Conservation (phyloP, 1,139 yeast genomes). For the Arxiozyma heterogenica region DNA sequence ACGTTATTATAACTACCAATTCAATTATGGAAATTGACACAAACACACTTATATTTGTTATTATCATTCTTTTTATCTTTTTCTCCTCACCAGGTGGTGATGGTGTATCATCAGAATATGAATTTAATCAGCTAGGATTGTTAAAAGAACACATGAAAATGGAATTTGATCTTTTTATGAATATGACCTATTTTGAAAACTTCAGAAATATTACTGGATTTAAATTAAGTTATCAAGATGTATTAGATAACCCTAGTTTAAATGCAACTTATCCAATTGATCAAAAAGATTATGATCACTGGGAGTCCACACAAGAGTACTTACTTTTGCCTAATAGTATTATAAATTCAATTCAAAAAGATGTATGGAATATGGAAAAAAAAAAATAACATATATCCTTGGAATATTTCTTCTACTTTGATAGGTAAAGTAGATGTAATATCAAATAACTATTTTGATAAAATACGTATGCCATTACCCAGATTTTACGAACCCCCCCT, state of each 20-base stretch:
- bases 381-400: slow-evolving; percentile 17
- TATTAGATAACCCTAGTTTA: slow-evolving; percentile 35
- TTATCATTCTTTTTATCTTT: slow-evolving; percentile 30
- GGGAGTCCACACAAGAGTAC: slow-evolving; percentile 45
- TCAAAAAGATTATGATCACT: slow-evolving; percentile 37
- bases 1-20: neutral
- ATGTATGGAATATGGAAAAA: slow-evolving; percentile 18
- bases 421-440: slow-evolving; percentile 19
- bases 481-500: slow-evolving; percentile 24
- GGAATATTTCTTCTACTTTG: slow-evolving; percentile 25
- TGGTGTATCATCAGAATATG: slow-evolving; percentile 35
- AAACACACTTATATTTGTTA: slow-evolving; percentile 24
- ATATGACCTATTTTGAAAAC: slow-evolving; percentile 42
- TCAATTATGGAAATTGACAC: slow-evolving; percentile 27
- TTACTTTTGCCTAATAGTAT: slow-evolving; percentile 56
- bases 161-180: slow-evolving; percentile 32
- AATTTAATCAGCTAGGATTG: slow-evolving; percentile 24
- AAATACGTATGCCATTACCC: slow-evolving; percentile 26
- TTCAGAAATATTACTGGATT: slow-evolving; percentile 73
- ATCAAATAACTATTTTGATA: slow-evolving; percentile 14
- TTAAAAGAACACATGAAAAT: slow-evolving; percentile 17
- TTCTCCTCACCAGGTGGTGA: slow-evolving; percentile 57
- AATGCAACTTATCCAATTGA: slow-evolving; percentile 53
- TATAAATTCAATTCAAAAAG: slow-evolving; percentile 29
- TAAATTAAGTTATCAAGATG: slow-evolving; percentile 52